A percentile compares a stretch with the other conserved stretches of the same genome.
Conservation (phyloP, 2,329 filamentous ascomycete genomes). For the Aureobasidium zeae region DNA sequence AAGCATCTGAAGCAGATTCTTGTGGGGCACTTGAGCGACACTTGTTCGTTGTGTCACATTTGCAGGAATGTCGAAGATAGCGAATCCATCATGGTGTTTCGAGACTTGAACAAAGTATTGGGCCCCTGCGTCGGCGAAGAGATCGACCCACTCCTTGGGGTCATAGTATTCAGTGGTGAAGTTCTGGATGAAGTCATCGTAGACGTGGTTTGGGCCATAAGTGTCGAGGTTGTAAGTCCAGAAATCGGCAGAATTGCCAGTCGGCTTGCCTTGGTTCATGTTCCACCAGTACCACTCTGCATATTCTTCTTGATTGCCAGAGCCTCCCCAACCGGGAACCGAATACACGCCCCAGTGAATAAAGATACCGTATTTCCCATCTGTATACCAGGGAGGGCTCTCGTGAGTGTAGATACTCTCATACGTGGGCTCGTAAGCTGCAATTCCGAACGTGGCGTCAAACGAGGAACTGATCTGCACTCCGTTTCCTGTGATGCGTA, state of each 20-base stretch:
- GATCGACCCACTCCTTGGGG: slow-evolving; percentile 46
- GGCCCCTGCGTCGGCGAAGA: slow-evolving; percentile 44
- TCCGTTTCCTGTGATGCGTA: slow-evolving; percentile 23
- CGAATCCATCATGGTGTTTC: slow-evolving; percentile 42
- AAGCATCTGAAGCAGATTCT: slow-evolving; percentile 35
- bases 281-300: slow-evolving; percentile 39
- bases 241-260: slow-evolving; percentile 26
- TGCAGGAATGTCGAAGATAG: slow-evolving; percentile 35
- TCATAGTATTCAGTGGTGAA: slow-evolving; percentile 45
- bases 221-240: slow-evolving; percentile 44
- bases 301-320: slow-evolving; percentile 23
- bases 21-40: slow-evolving; percentile 32
- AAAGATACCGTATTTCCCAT: slow-evolving; percentile 51
- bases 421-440: slow-evolving; percentile 28
- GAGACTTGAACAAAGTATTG: slow-evolving; percentile 38
- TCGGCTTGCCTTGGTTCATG: slow-evolving; percentile 30
- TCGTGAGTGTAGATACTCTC: slow-evolving; percentile 36
- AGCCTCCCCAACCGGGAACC: slow-evolving; percentile 48
- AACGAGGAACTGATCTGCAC: slow-evolving; percentile 26
- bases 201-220: slow-evolving; percentile 43
- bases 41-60: slow-evolving; percentile 35
- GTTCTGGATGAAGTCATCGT: slow-evolving; percentile 48
- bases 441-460: slow-evolving; percentile 30
- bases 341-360: slow-evolving; percentile 51
- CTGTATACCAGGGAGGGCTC: slow-evolving; percentile 46